Percentiles rank a stretch among this genome's conserved stretches.
These are phyloP conservation scores for Gynostemma pentaphyllum DNA, from an alignment of 306 rosid species.

Conservation along the genomic window DNA sequence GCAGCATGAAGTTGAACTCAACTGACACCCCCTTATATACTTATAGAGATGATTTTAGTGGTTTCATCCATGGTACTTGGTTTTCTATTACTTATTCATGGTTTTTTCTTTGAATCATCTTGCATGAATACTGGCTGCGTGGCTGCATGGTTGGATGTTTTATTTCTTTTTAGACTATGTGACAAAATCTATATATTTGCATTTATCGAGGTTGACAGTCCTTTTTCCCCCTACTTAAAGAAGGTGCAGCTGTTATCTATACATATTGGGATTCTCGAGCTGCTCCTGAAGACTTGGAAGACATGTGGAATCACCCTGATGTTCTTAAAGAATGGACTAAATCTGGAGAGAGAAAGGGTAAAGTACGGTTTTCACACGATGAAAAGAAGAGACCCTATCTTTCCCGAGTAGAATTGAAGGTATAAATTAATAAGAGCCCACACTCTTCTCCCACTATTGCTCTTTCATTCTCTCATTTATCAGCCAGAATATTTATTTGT, in stretches of 20 bases:
- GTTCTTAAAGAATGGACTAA: constrained; percentile 54
- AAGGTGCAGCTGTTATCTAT: constrained; percentile 16
- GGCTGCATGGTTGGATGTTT: neutral
- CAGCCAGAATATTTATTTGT: neutral
- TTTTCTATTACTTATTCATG: neutral
- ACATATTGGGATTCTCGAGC: constrained; percentile 53
- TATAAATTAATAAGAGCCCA: constrained; percentile 11
- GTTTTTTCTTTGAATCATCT: neutral
- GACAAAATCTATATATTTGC: neutral
- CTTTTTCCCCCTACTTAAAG: neutral
- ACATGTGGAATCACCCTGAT: constrained; percentile 72
- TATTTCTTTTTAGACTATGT: neutral
- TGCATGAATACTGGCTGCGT: neutral
- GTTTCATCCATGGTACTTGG: neutral
- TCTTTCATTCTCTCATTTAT: constrained; percentile 4
- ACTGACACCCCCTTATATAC: neutral
- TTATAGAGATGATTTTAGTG: neutral
- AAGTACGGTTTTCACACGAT: constrained; percentile 53
- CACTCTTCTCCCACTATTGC: neutral
- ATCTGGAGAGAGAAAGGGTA: constrained; percentile 49
- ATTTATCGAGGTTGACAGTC: neutral
- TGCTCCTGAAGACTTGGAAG: constrained; percentile 70
- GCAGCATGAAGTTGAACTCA: neutral
- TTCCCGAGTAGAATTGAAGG: constrained; percentile 77
- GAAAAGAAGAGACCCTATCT: constrained; percentile 51